Conservation (phyloP, 2,329 filamentous ascomycete species). For the Ambrosiella beaveri region DNA sequence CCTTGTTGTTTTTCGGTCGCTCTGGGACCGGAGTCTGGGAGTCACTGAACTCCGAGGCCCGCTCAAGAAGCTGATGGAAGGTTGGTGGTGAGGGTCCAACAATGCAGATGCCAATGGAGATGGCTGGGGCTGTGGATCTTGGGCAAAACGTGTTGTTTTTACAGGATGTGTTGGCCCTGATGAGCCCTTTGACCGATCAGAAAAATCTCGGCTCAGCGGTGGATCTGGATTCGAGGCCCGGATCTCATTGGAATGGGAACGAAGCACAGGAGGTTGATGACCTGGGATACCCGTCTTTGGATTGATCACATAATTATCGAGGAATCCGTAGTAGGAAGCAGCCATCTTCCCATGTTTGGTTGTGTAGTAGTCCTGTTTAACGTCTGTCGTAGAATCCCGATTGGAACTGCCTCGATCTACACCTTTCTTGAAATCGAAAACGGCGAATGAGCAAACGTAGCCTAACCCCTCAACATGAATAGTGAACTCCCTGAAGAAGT, state of each 20-base stretch:
- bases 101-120: conserved; percentile 58
- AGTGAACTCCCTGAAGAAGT: conserved; percentile 97
- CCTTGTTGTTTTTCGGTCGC: no score
- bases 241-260: conserved; percentile 13
- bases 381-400: conserved; percentile 29
- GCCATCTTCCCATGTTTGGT: conserved; percentile 97
- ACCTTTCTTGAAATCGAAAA: conserved; percentile 89
- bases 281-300: conserved; percentile 49
- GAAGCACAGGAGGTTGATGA: conserved; percentile 36
- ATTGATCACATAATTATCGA: conserved; percentile 76
- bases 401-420: conserved; percentile 27
- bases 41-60: conserved; percentile 26
- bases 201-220: neutral
- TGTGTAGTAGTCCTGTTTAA: conserved; percentile 82
- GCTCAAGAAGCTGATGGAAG: conserved; percentile 28
- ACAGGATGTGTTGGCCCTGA: conserved; percentile 1
- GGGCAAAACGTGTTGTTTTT: conserved; percentile 3
- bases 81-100: conserved; percentile 61
- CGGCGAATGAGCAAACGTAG: conserved; percentile 91
- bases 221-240: no score
- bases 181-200: neutral
- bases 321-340: conserved; percentile 87
- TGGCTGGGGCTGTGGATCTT: conserved; percentile 43
- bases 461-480: conserved; percentile 92
- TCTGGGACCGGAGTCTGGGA: no score